phyloP scores from a whole-genome alignment of 2,329 filamentous ascomycete genomes.

The Elsinoe necatrix region DNA sequence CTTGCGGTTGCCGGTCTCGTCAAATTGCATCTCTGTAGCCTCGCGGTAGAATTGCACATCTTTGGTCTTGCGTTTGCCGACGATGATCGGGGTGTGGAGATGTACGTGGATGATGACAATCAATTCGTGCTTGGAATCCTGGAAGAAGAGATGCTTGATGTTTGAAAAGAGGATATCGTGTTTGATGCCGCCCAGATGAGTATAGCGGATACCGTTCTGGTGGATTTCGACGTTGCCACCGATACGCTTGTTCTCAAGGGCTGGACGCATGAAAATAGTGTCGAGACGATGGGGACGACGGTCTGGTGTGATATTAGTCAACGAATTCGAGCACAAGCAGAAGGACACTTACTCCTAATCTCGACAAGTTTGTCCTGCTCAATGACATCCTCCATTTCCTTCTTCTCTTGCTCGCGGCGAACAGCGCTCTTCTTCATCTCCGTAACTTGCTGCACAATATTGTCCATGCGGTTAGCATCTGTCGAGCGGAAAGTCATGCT shows the following conservation, averaged over 20 bases:
- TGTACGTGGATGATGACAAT: constrained; percentile 98
- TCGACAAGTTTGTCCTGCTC: constrained; percentile 97
- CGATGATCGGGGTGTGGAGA: constrained; percentile 93
- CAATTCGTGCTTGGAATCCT: constrained; percentile 89
- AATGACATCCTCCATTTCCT: constrained; percentile 98
- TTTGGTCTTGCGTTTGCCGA: constrained; percentile 98
- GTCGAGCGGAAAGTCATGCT: constrained; percentile 92
- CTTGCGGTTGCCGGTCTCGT: constrained; percentile 96
- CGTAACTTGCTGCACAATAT: constrained; percentile 86
- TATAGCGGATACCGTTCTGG: constrained; percentile 94
- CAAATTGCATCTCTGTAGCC: constrained; percentile 96
- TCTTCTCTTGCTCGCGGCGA: constrained; percentile 95
- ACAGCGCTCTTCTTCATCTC: constrained; percentile 90
- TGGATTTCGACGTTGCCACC: constrained; percentile 95
- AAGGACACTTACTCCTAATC: constrained; percentile 60
- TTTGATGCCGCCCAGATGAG: constrained; percentile 69
- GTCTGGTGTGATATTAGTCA: constrained; percentile 44
- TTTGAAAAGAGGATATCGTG: constrained; percentile 97
- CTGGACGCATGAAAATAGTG: constrained; percentile 90
- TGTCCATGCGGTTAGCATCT: constrained; percentile 78
- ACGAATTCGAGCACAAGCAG: neutral
- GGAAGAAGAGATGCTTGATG: constrained; percentile 97
- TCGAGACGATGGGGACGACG: constrained; percentile 83
- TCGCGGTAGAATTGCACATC: constrained; percentile 98
- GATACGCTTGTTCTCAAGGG: constrained; percentile 93